A percentile compares a stretch with the other conserved stretches of the same genome.
phyloP scores from a whole-genome alignment of 202 grass and related monocot species.

The Panicum virgatum region DNA sequence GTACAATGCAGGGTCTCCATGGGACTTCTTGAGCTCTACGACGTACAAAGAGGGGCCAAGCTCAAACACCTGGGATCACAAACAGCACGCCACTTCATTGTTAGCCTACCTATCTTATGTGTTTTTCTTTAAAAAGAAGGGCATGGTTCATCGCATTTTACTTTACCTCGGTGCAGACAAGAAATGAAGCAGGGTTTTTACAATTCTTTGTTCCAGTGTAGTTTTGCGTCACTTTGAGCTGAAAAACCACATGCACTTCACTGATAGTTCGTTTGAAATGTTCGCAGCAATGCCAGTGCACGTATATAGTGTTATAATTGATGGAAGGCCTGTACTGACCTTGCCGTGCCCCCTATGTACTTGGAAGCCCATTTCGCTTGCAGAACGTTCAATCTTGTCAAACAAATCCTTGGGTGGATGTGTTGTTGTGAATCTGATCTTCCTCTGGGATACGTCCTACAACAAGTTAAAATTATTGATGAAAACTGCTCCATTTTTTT shows the following conservation, averaged over 20 bases:
- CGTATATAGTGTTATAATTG: not conserved
- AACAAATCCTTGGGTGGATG: constrained; percentile 52
- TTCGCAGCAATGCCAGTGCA: not conserved
- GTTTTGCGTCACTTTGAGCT: constrained; percentile 63
- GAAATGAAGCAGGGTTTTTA: constrained; percentile 44
- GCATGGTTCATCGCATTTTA: not conserved
- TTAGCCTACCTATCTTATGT: not conserved
- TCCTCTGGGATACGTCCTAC: constrained; percentile 69
- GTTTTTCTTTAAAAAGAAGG: not conserved
- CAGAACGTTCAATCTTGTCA: constrained; percentile 51
- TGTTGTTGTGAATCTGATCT: constrained; percentile 75
- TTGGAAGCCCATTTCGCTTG: constrained; percentile 56
- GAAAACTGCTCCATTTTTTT: not conserved
- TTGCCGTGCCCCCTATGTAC: constrained; percentile 53
- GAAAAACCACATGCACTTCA: constrained; percentile 27
- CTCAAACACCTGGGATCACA: constrained; percentile 64
- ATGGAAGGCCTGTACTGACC: constrained; percentile 16
- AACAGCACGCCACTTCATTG: not conserved
- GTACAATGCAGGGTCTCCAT: constrained; percentile 66
- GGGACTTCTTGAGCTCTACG: constrained; percentile 72
- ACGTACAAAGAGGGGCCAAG: constrained; percentile 64
- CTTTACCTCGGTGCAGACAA: constrained; percentile 60
- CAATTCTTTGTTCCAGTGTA: constrained; percentile 13
- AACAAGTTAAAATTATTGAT: not conserved
- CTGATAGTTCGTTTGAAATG: not conserved